A percentile compares a stretch with the other conserved stretches of the same genome.
Evolutionary conservation across 371 early-diverging fungal genomes (phyloP).

Genomic region (Blakeslea trispora): DNA sequence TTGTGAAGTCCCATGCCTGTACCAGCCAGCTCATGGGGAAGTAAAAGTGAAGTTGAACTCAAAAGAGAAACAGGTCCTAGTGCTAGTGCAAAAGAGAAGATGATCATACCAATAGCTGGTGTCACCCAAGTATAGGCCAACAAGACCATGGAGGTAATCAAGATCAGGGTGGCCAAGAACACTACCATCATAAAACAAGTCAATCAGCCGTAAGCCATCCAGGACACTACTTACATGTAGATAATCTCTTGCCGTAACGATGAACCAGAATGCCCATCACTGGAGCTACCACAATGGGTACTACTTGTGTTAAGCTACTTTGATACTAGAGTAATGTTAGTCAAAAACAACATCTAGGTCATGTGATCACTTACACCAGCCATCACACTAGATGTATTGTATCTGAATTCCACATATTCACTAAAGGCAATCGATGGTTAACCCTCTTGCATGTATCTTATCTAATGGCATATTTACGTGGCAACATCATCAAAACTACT

Average conservation of each 20-base stretch:
- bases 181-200: too few relatives aligned
- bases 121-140: constrained; percentile 38
- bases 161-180: constrained; percentile 35
- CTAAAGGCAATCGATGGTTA: constrained; percentile 8
- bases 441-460: neutral
- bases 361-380: constrained; percentile 49
- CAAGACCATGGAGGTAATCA: constrained; percentile 38
- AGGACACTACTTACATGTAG: constrained; percentile 40
- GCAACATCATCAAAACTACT: constrained; percentile 53
- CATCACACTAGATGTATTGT: constrained; percentile 42
- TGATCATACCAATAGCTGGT: constrained; percentile 49
- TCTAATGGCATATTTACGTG: too few relatives aligned
- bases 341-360: neutral
- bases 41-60: constrained; percentile 40
- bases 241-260: constrained; percentile 51
- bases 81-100: constrained; percentile 49
- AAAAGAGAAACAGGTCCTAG: constrained; percentile 49
- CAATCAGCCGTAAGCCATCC: too few relatives aligned
- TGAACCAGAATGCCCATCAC: constrained; percentile 56
- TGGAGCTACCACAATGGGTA: constrained; percentile 58
- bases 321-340: constrained; percentile 37
- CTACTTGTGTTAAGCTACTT: constrained; percentile 54
- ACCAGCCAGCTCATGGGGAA: constrained; percentile 49
- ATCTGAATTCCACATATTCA: constrained; percentile 50
- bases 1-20: constrained; percentile 56